Base-by-base conservation (phyloP, 495 filamentous ascomycete genomes). In the Neurospora africana region DNA sequence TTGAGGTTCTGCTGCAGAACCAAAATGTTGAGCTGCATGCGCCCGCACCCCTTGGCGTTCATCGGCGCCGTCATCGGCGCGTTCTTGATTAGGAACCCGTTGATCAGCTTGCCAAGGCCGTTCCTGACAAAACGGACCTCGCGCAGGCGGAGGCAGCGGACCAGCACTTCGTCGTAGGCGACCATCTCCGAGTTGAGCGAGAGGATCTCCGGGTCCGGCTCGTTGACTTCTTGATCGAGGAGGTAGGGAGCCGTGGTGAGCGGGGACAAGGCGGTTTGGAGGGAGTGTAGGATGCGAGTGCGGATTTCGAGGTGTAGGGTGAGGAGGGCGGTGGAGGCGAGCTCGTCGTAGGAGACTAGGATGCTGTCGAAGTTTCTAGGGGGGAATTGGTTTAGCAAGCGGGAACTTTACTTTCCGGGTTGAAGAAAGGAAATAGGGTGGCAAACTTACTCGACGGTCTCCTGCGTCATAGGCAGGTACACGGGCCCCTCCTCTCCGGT, bases 1-100 rank as follows among this genome's bases (percentile, higher is more conserved):
- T 94, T 96, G 69, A 99, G 86, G 74, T 97, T 97, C 75, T 98
- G 96, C 78, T 97, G 94, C 37, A 99, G 83, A 67, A 99, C 95
- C 10, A 97, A 85, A 65, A 98, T 92, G 77, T 98, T 96, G 37
- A 98, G 87, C 76, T 92, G 90, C 85, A 98, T 91, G 8, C 93
- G 87, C 27, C 88, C 86, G 74, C 90, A 92, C 19, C 96, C 95
- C 71, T 90, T 79, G 61, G 82, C 76, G 72, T 83, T 84, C 73
- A 87, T 84, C 37, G 82, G 84, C 74, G 84, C 82, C 58, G 83
- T 83, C 72, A 83, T 81, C 4, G 75, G 72, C 36, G 82, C 82
- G 75, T 81, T 82, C 71, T 78, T 75, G 68, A 84, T 78, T 15
- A 85, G 79, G 76, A 82, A 86, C 40, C 76, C 77, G 75, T 83